A percentile compares a stretch with the other conserved stretches of the same genome.
Conservation (phyloP, 345 rosid species). For the Mercurialis annua region DNA sequence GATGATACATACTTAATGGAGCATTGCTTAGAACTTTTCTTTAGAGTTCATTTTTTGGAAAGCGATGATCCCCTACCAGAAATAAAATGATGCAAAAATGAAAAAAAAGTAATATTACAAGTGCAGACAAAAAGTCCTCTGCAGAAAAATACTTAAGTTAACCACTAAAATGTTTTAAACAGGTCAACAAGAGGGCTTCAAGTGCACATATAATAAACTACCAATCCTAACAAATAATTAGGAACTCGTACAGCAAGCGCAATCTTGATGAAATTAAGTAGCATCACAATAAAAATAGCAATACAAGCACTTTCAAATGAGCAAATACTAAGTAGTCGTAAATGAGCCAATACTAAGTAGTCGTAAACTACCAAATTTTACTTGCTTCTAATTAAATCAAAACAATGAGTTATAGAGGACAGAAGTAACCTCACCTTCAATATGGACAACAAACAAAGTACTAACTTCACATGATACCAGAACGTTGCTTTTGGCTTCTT, state of each 20-base stretch:
- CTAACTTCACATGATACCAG: conserved; percentile 1
- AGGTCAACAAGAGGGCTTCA: neutral
- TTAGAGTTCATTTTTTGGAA: neutral
- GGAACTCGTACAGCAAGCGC: neutral
- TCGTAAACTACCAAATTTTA: neutral
- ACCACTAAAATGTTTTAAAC: neutral
- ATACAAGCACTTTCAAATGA: neutral
- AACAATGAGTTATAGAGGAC: neutral
- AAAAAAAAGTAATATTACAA: neutral
- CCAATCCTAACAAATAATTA: neutral
- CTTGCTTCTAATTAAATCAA: neutral
- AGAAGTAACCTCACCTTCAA: conserved; percentile 1
- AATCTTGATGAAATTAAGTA: neutral
- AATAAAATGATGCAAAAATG: conserved; percentile 7
- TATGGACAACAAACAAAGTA: neutral
- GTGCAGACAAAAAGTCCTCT: neutral
- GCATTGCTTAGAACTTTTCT: neutral
- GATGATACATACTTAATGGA: too few relatives aligned
- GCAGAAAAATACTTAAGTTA: neutral
- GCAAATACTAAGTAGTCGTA: neutral
- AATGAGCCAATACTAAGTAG: neutral
- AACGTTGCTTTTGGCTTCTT: neutral
- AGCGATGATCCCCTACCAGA: neutral
- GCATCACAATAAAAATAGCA: neutral
- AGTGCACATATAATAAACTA: neutral